A percentile compares a stretch with the other conserved stretches of the same genome.
Evolutionary conservation across 257 asterid genomes (phyloP).

Genomic region (Solanum peruvianum): DNA sequence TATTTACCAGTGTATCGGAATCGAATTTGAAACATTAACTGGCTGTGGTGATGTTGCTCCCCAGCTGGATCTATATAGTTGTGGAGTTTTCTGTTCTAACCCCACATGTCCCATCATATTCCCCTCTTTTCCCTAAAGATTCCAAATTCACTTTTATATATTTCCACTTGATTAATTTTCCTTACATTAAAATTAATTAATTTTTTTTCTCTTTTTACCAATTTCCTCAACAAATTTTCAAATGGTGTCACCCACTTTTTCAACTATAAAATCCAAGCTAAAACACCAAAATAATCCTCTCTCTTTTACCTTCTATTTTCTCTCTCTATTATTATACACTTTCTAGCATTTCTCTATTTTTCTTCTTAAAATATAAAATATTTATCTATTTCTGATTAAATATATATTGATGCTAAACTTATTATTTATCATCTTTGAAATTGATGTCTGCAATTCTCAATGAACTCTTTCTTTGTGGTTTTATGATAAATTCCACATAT

Average conservation of each 20-base stretch:
- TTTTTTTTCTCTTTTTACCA: neutral
- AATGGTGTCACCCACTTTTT: neutral
- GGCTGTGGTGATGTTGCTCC: slow-evolving; percentile 17
- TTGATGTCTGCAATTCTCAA: slow-evolving; percentile 88
- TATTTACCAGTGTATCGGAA: too few species aligned
- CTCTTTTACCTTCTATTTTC: slow-evolving; percentile 2
- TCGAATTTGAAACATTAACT: neutral
- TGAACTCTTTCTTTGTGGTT: slow-evolving; percentile 78
- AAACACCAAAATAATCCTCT: slow-evolving; percentile 23
- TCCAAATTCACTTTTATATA: slow-evolving; percentile 24
- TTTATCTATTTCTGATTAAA: neutral
- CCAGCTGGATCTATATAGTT: slow-evolving; percentile 41
- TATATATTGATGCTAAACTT: slow-evolving; percentile 37
- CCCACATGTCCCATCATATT: slow-evolving; percentile 55
- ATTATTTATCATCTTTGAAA: slow-evolving; percentile 27
- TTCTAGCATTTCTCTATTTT: neutral
- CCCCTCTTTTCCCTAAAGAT: slow-evolving; percentile 28
- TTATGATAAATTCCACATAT: slow-evolving; percentile 84
- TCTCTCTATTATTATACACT: slow-evolving; percentile 1
- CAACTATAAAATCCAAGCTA: slow-evolving; percentile 48
- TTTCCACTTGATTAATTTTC: neutral
- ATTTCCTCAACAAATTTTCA: neutral
- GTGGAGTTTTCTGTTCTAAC: slow-evolving; percentile 25
- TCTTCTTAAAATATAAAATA: neutral
- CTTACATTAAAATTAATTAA: too few species aligned